These are phyloP conservation scores for Alternaria novae-zelandiae DNA, from an alignment of 2,329 filamentous ascomycete species.

Conservation along the genomic window DNA sequence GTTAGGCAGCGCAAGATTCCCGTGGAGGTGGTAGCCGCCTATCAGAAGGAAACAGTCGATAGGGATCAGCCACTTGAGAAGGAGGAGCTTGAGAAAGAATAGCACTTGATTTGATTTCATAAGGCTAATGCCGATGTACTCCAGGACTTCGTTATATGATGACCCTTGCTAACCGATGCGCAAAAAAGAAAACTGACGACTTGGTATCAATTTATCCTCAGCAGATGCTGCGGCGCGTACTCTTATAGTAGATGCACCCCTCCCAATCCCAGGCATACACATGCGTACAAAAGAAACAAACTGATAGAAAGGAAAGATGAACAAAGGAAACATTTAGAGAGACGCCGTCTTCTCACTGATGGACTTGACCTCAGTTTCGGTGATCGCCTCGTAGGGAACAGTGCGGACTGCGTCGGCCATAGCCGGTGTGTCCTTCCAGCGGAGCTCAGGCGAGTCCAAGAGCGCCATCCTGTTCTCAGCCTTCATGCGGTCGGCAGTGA, in stretches of 20 bases:
- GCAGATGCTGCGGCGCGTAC: not conserved
- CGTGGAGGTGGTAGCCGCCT: not conserved
- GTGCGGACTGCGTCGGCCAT: not conserved
- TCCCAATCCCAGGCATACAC: not conserved
- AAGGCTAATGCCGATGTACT: not conserved
- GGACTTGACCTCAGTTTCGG: not conserved
- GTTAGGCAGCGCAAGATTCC: not conserved
- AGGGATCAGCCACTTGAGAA: not conserved
- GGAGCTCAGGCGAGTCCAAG: constrained; percentile 4
- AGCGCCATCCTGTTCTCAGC: constrained; percentile 8
- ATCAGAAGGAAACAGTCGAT: not conserved
- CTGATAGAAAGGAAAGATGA: not conserved
- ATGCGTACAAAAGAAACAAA: not conserved
- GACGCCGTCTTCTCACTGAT: not conserved
- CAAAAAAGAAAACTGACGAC: not conserved
- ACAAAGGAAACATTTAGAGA: not conserved
- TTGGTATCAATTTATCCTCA: not conserved
- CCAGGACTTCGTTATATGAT: not conserved
- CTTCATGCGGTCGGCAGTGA: constrained; percentile 5
- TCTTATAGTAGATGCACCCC: not conserved
- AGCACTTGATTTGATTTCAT: not conserved
- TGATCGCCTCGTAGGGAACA: not conserved
- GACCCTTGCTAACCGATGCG: not conserved
- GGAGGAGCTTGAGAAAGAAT: rapidly evolving
- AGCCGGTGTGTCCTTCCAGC: not conserved